phyloP scores from a whole-genome alignment of 2,329 filamentous ascomycete species.

The Nothophoma quercina region DNA sequence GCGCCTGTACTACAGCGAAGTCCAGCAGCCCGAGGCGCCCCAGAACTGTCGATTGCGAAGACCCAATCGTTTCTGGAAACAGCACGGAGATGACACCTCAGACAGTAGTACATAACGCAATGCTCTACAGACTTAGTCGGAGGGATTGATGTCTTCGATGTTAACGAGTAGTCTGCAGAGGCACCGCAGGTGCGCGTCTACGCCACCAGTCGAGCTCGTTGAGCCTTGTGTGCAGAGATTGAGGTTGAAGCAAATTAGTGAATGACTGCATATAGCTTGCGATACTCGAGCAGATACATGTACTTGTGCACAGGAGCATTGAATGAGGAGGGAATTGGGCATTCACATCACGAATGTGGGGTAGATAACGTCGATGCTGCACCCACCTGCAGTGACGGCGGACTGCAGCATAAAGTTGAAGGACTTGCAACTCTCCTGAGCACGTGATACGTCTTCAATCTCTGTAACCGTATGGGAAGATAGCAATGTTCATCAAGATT shows the following conservation, averaged over 20 bases:
- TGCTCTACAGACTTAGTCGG: too few relatives aligned
- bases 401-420: constrained; percentile 9
- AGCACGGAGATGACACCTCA: too few relatives aligned
- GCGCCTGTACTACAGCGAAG: background rate
- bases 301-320: background rate
- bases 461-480: background rate
- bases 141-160: too few relatives aligned
- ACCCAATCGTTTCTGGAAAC: too few relatives aligned
- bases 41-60: too few relatives aligned
- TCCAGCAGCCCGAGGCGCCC: background rate
- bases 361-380: constrained; percentile 16
- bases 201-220: background rate
- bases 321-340: background rate
- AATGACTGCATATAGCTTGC: too few relatives aligned
- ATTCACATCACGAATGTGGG: constrained; percentile 12
- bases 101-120: too few relatives aligned
- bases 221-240: background rate
- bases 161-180: background rate
- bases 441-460: background rate
- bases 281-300: background rate
- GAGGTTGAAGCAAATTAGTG: background rate
- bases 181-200: background rate
- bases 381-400: constrained; percentile 10
- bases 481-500: background rate
- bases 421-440: background rate